phyloP scores from a whole-genome alignment of 176 grass and related monocot species.

The Thinopyrum elongatum region DNA sequence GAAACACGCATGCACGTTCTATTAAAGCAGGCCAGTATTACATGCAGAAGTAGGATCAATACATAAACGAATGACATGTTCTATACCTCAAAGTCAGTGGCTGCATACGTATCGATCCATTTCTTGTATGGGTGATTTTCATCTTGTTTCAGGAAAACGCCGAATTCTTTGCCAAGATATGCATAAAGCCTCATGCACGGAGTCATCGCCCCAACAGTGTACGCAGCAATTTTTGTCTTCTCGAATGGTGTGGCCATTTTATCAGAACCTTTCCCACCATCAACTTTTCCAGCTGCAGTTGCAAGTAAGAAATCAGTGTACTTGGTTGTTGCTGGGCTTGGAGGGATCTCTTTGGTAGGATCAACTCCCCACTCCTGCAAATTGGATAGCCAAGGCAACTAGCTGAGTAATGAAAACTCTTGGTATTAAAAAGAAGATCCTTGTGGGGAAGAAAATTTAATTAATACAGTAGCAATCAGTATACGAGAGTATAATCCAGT shows the following conservation, averaged over 20 bases:
- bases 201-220: slow-evolving; percentile 86
- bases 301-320: slow-evolving; percentile 89
- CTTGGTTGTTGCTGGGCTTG: slow-evolving; percentile 64
- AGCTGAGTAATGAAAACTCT: neutral
- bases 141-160: slow-evolving; percentile 45
- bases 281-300: slow-evolving; percentile 84
- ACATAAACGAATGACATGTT: neutral
- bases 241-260: slow-evolving; percentile 97
- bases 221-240: slow-evolving; percentile 97
- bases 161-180: slow-evolving; percentile 74
- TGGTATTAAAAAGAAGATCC: neutral
- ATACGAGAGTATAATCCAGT: neutral
- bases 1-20: neutral
- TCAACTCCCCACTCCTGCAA: slow-evolving; percentile 92
- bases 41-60: slow-evolving; percentile 6
- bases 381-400: slow-evolving; percentile 25
- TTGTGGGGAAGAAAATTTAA: slow-evolving; percentile 1
- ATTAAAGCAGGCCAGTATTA: neutral
- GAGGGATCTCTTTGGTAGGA: slow-evolving; percentile 63
- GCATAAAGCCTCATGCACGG: slow-evolving; percentile 97
- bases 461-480: neutral
- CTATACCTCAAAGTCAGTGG: slow-evolving; percentile 76
- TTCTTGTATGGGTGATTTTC: slow-evolving; percentile 80
- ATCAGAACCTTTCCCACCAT: slow-evolving; percentile 74
- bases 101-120: slow-evolving; percentile 78